Conservation (phyloP, 2,329 filamentous ascomycete species). For the Didymella pomorum region DNA sequence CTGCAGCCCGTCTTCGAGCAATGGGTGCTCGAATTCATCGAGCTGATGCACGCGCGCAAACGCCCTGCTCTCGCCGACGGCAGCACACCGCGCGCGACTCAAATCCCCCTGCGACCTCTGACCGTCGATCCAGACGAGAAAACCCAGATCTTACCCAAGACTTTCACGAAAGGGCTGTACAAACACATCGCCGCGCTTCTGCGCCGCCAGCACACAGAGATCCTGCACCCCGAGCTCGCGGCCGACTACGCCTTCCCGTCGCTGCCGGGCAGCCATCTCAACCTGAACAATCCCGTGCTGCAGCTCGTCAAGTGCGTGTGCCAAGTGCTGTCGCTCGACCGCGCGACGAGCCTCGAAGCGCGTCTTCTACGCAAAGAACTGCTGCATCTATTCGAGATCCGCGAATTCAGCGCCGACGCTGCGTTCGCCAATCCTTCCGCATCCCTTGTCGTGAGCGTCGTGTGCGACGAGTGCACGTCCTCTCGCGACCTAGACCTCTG, state of each 20-base stretch:
- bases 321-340: slow-evolving; percentile 90
- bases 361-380: slow-evolving; percentile 88
- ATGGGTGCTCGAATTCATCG: slow-evolving; percentile 93
- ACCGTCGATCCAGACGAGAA: slow-evolving; percentile 64
- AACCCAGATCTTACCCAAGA: slow-evolving; percentile 76
- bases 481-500: slow-evolving; percentile 90
- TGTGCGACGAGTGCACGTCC: slow-evolving; percentile 90
- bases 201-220: slow-evolving; percentile 83
- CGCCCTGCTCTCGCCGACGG: slow-evolving; percentile 59
- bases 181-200: slow-evolving; percentile 87
- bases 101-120: slow-evolving; percentile 65
- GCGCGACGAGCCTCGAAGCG: slow-evolving; percentile 87
- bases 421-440: slow-evolving; percentile 86
- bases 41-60: slow-evolving; percentile 91
- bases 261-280: slow-evolving; percentile 75
- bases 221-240: slow-evolving; percentile 86
- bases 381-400: slow-evolving; percentile 87
- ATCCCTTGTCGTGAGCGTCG: slow-evolving; percentile 77
- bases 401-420: slow-evolving; percentile 90
- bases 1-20: slow-evolving; percentile 87
- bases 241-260: slow-evolving; percentile 85
- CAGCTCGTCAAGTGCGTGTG: slow-evolving; percentile 93
- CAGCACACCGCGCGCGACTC: slow-evolving; percentile 64
- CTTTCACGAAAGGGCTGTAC: slow-evolving; percentile 87
- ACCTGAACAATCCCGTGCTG: slow-evolving; percentile 74